Evolutionary conservation across 2,329 filamentous ascomycete species (phyloP).

Genomic region (Neonectria sp.): DNA sequence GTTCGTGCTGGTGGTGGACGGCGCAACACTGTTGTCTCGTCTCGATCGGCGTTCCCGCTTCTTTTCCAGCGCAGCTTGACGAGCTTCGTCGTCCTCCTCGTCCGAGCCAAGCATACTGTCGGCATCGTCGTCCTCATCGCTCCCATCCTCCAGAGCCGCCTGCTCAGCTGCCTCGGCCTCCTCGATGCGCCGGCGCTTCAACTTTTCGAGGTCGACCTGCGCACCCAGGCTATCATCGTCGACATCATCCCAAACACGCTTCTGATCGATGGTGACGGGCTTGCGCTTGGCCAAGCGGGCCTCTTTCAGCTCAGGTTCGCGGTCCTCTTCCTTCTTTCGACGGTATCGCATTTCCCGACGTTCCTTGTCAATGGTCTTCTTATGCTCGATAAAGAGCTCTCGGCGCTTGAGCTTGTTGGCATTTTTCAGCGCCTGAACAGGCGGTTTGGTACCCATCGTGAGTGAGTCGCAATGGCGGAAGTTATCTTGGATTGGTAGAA

Average conservation of each 20-base stretch:
- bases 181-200: conserved; percentile 71
- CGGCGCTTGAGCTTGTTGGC: conserved; percentile 87
- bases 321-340: conserved; percentile 87
- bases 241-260: conserved; percentile 90
- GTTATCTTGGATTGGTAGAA: conserved; percentile 8
- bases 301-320: conserved; percentile 82
- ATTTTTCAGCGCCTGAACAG: conserved; percentile 60
- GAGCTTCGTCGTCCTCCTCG: conserved; percentile 68
- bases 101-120: conserved; percentile 87
- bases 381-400: conserved; percentile 83
- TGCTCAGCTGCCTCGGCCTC: conserved; percentile 68
- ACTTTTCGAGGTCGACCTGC: conserved; percentile 71
- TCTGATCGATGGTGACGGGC: conserved; percentile 86
- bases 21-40: conserved; percentile 66
- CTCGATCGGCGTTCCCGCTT: conserved; percentile 62
- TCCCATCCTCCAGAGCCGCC: conserved; percentile 59
- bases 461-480: conserved; percentile 15
- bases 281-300: conserved; percentile 84
- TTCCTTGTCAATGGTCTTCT: conserved; percentile 80
- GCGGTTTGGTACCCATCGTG: conserved; percentile 53
- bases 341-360: conserved; percentile 84
- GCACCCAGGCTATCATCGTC: conserved; percentile 72
- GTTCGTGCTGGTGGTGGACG: conserved; percentile 75
- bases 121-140: conserved; percentile 69
- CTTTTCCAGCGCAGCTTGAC: conserved; percentile 58